These are phyloP conservation scores for Vanderwaltozyma verrucispora DNA, from an alignment of 805 yeast species.

Conservation along the genomic window DNA sequence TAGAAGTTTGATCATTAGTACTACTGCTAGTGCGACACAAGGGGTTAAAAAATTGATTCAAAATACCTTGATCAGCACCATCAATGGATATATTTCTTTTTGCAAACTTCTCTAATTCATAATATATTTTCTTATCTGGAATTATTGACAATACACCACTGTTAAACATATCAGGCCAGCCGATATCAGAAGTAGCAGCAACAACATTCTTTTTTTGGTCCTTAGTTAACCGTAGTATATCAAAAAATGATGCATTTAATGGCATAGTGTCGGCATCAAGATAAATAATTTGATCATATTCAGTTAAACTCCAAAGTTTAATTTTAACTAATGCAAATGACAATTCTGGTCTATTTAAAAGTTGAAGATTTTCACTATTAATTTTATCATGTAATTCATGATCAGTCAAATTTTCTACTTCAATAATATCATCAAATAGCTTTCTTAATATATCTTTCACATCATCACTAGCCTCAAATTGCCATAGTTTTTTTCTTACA, in stretches of 20 bases:
- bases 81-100: constrained; percentile 42
- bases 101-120: constrained; percentile 30
- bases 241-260: constrained; percentile 18
- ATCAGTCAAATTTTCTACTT: constrained; percentile 15
- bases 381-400: constrained; percentile 10
- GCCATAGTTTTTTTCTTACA: constrained; percentile 13
- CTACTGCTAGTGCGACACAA: constrained; percentile 8
- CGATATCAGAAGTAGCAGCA: constrained; percentile 67
- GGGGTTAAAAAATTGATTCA: constrained; percentile 58
- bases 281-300: constrained; percentile 41
- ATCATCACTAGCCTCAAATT: constrained; percentile 9
- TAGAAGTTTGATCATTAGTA: no score
- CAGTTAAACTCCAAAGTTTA: constrained; percentile 37
- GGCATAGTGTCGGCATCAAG: constrained; percentile 59
- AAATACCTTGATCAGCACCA: constrained; percentile 88
- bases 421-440: constrained; percentile 22
- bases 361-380: constrained; percentile 21
- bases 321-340: constrained; percentile 42
- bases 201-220: constrained; percentile 19
- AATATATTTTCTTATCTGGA: constrained; percentile 39
- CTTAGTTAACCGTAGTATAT: constrained; percentile 13
- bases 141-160: constrained; percentile 59
- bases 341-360: constrained; percentile 42
- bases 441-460: constrained; percentile 10
- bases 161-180: constrained; percentile 88